Percentiles rank a stretch among this genome's conserved stretches.
Evolutionary conservation across 2,329 filamentous ascomycete species (phyloP).

Genomic region (Monilinia vaccinii-corymbosi): DNA sequence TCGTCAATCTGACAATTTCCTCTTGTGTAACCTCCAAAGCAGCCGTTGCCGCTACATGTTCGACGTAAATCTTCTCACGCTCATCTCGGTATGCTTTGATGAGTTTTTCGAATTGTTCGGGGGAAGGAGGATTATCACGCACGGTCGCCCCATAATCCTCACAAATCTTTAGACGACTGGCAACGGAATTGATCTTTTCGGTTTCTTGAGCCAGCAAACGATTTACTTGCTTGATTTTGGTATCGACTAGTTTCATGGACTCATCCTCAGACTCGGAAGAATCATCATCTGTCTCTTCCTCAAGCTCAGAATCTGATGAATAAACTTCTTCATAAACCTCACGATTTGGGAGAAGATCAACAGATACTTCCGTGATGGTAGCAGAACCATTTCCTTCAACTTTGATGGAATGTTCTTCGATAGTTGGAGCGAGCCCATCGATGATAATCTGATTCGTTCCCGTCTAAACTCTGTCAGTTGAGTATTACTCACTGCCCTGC

Average conservation of each 20-base stretch:
- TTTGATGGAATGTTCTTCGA: conserved; percentile 48
- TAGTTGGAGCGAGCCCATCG: conserved; percentile 42
- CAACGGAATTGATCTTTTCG: conserved; percentile 28
- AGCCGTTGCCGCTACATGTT: conserved; percentile 31
- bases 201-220: conserved; percentile 19
- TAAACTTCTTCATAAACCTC: conserved; percentile 36
- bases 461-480: conserved; percentile 24
- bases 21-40: conserved; percentile 30
- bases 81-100: conserved; percentile 23
- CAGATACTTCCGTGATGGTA: conserved; percentile 52
- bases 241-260: conserved; percentile 16
- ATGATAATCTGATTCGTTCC: conserved; percentile 49
- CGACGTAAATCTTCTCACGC: conserved; percentile 31
- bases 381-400: conserved; percentile 50
- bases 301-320: conserved; percentile 29
- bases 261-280: conserved; percentile 25
- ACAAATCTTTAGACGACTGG: conserved; percentile 21
- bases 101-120: conserved; percentile 20
- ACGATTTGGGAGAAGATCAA: conserved; percentile 45
- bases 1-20: conserved; percentile 28
- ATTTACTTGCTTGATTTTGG: conserved; percentile 21
- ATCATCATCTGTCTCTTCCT: conserved; percentile 26
- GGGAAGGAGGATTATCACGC: conserved; percentile 14
- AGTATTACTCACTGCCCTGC: too few relatives aligned
- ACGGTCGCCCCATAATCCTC: conserved; percentile 24